Percentiles rank a stretch among this genome's conserved stretches.
phyloP scores from a whole-genome alignment of 169 alveolate genomes.

The Toxoplasma gondii region DNA sequence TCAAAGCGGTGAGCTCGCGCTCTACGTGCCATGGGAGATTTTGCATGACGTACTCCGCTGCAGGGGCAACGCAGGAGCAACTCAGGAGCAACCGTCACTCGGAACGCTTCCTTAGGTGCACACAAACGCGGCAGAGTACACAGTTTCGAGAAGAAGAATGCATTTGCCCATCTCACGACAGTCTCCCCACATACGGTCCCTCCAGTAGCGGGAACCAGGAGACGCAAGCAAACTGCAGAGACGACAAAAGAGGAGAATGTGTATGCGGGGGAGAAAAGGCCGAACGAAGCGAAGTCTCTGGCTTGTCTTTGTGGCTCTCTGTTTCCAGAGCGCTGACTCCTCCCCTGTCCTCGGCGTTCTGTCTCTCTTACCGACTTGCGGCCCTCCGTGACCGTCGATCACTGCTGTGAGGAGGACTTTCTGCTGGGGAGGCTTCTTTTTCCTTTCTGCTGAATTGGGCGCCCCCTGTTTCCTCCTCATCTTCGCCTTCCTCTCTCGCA shows the following conservation, averaged over 20 bases:
- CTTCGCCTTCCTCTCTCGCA: not conserved
- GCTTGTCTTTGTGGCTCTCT: too few species aligned
- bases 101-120: not conserved
- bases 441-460: not conserved
- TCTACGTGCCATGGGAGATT: conserved; percentile 44
- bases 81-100: not conserved
- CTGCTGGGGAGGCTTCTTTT: not conserved
- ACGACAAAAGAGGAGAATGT: not conserved
- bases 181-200: too few species aligned
- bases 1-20: conserved; percentile 3
- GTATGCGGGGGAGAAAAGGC: not conserved
- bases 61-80: not conserved
- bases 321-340: too few species aligned
- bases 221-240: not conserved
- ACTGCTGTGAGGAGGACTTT: conserved; percentile 36
- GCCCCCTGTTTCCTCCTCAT: not conserved
- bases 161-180: too few species aligned
- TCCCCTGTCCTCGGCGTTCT: not conserved
- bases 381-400: conserved; percentile 38
- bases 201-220: too few species aligned
- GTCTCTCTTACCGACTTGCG: conserved; percentile 38
- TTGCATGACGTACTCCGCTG: conserved; percentile 57
- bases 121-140: not conserved
- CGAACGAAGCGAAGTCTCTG: too few species aligned
- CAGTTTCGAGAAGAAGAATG: too few species aligned